These are phyloP conservation scores for Schizophyllum amplum DNA, from an alignment of 1,284 basidiomycete species.

Conservation along the genomic window DNA sequence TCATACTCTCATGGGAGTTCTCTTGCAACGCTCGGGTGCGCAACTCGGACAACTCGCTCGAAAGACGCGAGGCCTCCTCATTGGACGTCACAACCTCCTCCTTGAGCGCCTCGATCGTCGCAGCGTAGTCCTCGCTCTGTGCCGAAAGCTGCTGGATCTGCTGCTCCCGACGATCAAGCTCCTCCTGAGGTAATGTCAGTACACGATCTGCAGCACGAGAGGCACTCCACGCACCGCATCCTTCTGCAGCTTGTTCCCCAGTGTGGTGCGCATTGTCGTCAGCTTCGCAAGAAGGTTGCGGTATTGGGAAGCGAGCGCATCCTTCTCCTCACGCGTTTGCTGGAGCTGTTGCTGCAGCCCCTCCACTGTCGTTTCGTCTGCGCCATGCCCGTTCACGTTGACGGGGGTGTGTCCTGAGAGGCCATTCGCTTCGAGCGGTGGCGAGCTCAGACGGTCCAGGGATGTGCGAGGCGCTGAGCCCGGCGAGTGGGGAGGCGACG, in stretches of 20 bases:
- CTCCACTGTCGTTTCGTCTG: constrained; percentile 21
- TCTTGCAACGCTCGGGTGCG: constrained; percentile 55
- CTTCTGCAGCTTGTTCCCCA: constrained; percentile 92
- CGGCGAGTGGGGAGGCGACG: not conserved
- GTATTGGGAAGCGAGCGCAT: constrained; percentile 80
- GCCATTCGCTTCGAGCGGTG: not conserved
- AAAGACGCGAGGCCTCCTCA: constrained; percentile 63
- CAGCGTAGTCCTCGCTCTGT: constrained; percentile 67
- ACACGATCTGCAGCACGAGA: constrained; percentile 8
- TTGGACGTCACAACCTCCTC: constrained; percentile 69
- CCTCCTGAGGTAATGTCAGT: constrained; percentile 57
- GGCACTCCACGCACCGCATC: constrained; percentile 73
- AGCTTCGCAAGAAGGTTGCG: constrained; percentile 81
- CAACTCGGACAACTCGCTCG: constrained; percentile 60
- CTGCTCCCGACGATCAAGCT: constrained; percentile 86
- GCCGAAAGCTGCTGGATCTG: constrained; percentile 67
- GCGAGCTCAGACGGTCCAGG: not conserved
- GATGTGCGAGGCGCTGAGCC: not conserved
- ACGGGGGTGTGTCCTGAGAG: not conserved
- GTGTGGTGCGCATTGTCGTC: constrained; percentile 85
- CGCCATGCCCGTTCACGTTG: not conserved
- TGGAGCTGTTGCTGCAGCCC: constrained; percentile 52
- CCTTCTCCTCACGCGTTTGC: constrained; percentile 72
- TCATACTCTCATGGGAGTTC: constrained; percentile 59
- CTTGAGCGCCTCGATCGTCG: constrained; percentile 69